These are phyloP conservation scores for Penicillium tannophilum DNA, from an alignment of 495 filamentous ascomycete species.

Conservation along the genomic window DNA sequence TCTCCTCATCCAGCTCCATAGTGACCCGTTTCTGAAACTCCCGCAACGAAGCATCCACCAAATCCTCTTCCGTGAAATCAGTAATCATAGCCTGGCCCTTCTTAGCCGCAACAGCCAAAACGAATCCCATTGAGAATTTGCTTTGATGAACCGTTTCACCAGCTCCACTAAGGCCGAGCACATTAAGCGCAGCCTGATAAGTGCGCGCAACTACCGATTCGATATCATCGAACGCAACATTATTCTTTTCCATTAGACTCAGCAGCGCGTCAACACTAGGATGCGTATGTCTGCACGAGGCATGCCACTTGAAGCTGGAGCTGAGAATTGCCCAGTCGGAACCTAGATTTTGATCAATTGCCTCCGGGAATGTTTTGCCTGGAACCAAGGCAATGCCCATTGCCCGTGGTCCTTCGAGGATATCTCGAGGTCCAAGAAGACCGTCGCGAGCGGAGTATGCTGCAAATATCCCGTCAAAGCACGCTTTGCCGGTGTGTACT, in stretches of 20 bases:
- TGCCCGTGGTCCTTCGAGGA: conserved; percentile 37
- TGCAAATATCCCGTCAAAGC: conserved; percentile 40
- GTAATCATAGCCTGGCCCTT: conserved; percentile 40
- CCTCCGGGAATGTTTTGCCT: conserved; percentile 27
- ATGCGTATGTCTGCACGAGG: conserved; percentile 40
- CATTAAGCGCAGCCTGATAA: conserved; percentile 38
- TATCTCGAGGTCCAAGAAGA: conserved; percentile 35
- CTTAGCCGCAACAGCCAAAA: conserved; percentile 39
- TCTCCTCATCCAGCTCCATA: conserved; percentile 33
- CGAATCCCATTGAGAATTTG: conserved; percentile 45
- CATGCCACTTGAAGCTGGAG: conserved; percentile 44
- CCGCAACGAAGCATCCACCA: conserved; percentile 27
- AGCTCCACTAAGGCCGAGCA: conserved; percentile 31
- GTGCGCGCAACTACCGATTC: conserved; percentile 31
- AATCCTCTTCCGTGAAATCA: conserved; percentile 36
- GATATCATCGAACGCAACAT: conserved; percentile 33
- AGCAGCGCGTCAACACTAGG: conserved; percentile 39
- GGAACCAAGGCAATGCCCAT: conserved; percentile 36
- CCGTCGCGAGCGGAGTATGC: conserved; percentile 34
- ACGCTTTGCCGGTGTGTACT: conserved; percentile 40
- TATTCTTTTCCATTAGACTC: conserved; percentile 32
- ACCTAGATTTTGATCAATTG: conserved; percentile 34
- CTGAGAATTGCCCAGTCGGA: conserved; percentile 27
- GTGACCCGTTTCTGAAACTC: conserved; percentile 33
- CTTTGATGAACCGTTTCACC: conserved; percentile 42